Evolutionary conservation across 208 protist genomes (phyloP), one percentile per base, ranked within the genome.

Genomic region (Wallacemonas rigidus): DNA sequence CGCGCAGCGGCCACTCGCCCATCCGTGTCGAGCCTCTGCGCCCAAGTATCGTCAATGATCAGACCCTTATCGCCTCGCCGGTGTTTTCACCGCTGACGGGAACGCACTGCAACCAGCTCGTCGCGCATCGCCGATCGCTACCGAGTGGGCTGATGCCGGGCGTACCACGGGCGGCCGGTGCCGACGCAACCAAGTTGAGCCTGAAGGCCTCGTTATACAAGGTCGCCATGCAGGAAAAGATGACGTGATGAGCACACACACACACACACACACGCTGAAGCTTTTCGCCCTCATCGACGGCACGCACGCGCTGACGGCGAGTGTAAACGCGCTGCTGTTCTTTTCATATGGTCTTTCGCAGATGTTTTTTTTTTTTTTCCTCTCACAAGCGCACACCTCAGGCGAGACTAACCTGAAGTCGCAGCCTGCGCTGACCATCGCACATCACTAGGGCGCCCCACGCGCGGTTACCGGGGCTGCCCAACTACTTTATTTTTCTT

Each of bases 181-280:
- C 47, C 90, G 95, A 75, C 12, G 8, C 40, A 12, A 65, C 95
- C 36, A 61, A 71, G 51, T 14, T n/a, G 2, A 71, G 53, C 67
- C n/a, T 48, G 5, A 71, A 71, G 41, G 67, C 67, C 15, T 71
- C 67, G 2, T 38, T 71, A 11, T 71, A 61, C 67, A 71, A 71
- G 53, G 48, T 58, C 3, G 67, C 67, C 7, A 50, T 71, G 67
- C 41, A 71, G n/a, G 48, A 61, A 17, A 75, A 75, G n/a, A 68
- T 75, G 40, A 69, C 11, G 1, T 72, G 51, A 26, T 26, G 26
- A 26, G 0, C 26, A 26, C 26, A 26, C 26, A 26, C 26, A 26
- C 26, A 26, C 26, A 26, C 26, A 26, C 26, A 26, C 26, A 26
- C 26, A 26, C 26, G 0, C 26, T 1, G 26, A 26, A 26, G 26